Base-by-base conservation (phyloP, 2,329 filamentous ascomycete species). In the Aspergillus sp. region DNA sequence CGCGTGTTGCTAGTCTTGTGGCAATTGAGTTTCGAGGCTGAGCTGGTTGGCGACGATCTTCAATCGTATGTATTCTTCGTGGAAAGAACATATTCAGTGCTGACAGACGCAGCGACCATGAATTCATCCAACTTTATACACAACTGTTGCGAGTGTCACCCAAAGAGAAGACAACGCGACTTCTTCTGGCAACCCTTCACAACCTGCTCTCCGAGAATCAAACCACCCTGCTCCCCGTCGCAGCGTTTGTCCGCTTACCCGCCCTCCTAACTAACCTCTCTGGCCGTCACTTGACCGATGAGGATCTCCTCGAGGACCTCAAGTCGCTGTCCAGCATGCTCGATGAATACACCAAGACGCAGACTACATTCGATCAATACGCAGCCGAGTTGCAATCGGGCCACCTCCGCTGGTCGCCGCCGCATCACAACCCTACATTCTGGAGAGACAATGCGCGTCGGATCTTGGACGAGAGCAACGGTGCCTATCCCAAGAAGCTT, bases 121-220 rank as follows among this genome's bases (percentile, higher is more conserved):
- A 97, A 62, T 85, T 97, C 57, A 80, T 97, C 53, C 79, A 90
- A 42, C 81, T 97, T 41, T 96, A 95, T 68, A 90, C 88, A n/a
- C 87, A 94, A 56, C 83, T 98, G 33, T 78, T 98, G 47, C 86
- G 90, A 47, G 77, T 95, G 38, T 97, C 93, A 2, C 90, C 91
- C 41, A 98, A 98, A 70, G 93, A 97, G 68, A 98, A 98, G 77
- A 97, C 91, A 1, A 97, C 91, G 0, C 84, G 93, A 25, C 79
- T 98, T 46, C 81, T 96, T 41, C 79, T 97, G 41, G 90, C 90
- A 7, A 96, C 91, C 6, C 80, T 98, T 37, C 81, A 86, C 66
- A 97, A 95, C 70, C 83, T 98, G 41, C 81, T 96, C 33, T 88
- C 76, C 69, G 81, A 72, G 74, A 86, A 79, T 78, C 86, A 66